A percentile compares a stretch with the other conserved stretches of the same genome.
phyloP scores from a whole-genome alignment of 1,284 basidiomycete species.

The Amylostereum chailletii region DNA sequence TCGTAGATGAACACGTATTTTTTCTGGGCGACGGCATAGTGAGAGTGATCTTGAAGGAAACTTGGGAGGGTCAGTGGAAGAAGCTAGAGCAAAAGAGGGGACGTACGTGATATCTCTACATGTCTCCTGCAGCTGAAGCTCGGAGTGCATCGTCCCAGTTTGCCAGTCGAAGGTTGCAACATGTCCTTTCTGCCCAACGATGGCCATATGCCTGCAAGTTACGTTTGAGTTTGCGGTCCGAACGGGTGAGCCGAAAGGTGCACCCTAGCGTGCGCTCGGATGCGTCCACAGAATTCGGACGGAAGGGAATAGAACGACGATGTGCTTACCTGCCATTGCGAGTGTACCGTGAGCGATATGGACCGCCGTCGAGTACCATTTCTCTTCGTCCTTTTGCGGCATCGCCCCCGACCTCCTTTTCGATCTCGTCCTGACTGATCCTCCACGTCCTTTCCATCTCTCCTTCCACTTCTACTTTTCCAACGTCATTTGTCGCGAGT shows the following conservation, averaged over 20 bases:
- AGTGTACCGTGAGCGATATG: conserved; percentile 78
- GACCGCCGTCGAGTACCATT: conserved; percentile 82
- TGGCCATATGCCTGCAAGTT: conserved; percentile 66
- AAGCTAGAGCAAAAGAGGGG: conserved; percentile 6
- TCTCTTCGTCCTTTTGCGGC: conserved; percentile 72
- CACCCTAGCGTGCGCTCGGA: no score
- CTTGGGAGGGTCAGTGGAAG: conserved; percentile 25
- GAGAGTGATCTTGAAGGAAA: conserved; percentile 89
- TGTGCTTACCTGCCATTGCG: conserved; percentile 75
- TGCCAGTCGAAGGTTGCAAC: conserved; percentile 97
- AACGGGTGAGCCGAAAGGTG: not conserved
- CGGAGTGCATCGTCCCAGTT: conserved; percentile 78
- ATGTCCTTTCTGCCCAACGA: conserved; percentile 79
- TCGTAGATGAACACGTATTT: conserved; percentile 98
- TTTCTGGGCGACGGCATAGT: conserved; percentile 94
- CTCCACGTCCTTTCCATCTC: conserved; percentile 88
- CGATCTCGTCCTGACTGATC: conserved; percentile 77
- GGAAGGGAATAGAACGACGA: conserved; percentile 3
- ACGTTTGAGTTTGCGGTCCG: not conserved
- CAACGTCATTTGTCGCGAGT: conserved; percentile 55
- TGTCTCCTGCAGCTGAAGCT: conserved; percentile 86
- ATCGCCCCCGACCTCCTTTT: conserved; percentile 59
- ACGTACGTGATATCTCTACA: conserved; percentile 84
- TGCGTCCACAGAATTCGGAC: no score
- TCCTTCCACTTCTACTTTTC: conserved; percentile 64